These are phyloP conservation scores for Panus rudis DNA, from an alignment of 768 basidiomycete species.

Conservation along the genomic window DNA sequence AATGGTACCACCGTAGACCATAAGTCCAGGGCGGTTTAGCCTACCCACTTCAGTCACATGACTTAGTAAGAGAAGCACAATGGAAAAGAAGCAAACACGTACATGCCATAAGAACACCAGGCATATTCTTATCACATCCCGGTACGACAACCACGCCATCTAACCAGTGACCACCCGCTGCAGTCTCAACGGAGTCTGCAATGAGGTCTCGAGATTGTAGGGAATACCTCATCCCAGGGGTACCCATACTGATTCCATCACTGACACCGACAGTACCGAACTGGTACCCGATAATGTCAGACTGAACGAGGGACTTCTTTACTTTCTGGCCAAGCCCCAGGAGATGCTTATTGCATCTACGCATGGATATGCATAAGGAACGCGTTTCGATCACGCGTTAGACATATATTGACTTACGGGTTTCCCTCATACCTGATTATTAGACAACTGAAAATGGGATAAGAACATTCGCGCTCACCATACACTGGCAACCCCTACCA, in stretches of 20 bases:
- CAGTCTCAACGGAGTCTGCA: slow-evolving; percentile 94
- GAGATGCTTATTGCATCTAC: slow-evolving; percentile 91
- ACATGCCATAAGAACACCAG: slow-evolving; percentile 98
- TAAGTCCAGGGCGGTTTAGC: slow-evolving; percentile 90
- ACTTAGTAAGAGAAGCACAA: not conserved
- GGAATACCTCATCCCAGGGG: slow-evolving; percentile 89
- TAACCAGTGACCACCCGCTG: slow-evolving; percentile 94
- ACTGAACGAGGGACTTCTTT: slow-evolving; percentile 67
- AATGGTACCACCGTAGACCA: slow-evolving; percentile 98
- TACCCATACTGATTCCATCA: slow-evolving; percentile 99
- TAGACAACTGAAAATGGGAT: slow-evolving; percentile 13
- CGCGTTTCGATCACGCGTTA: not conserved
- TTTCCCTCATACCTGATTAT: slow-evolving; percentile 91
- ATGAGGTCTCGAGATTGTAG: slow-evolving; percentile 96
- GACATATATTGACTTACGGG: slow-evolving; percentile 57
- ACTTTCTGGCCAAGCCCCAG: slow-evolving; percentile 83
- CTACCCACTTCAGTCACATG: slow-evolving; percentile 61
- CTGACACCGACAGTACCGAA: slow-evolving; percentile 97
- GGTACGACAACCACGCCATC: slow-evolving; percentile 97
- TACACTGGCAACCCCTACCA: slow-evolving; percentile 96
- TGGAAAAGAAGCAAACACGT: slow-evolving; percentile 27
- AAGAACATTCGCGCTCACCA: slow-evolving; percentile 62
- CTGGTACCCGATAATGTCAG: slow-evolving; percentile 87
- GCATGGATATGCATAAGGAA: slow-evolving; percentile 5
- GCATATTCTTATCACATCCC: slow-evolving; percentile 99